Evolutionary conservation across 306 rosid genomes (phyloP), one percentile per base, ranked within the genome.

Genomic region (Dalbergia cultrata): DNA sequence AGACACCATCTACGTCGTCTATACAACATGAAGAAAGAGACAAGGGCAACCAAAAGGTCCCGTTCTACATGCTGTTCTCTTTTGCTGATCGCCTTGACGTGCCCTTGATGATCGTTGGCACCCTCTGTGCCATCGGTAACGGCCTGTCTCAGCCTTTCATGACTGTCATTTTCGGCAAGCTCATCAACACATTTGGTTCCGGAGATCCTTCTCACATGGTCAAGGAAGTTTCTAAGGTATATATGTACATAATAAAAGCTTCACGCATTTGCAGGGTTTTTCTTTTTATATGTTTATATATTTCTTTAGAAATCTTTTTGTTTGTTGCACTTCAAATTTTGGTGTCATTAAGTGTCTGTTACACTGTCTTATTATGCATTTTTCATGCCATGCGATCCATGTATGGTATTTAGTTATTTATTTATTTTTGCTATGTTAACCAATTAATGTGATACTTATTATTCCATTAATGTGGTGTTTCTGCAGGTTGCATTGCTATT

Each of bases 131-230:
- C 6, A 12, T 82, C 8, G 90, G 79, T 1, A 90, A 85, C 21
- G 99, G 99, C 0, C 0, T 87, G 4, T n/a, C 94, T 0, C 92
- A 88, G 64, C 99, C 99, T 50, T 5, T 93, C 62, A 91, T 93
- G 98, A 76, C 96, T 0, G 45, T 93, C 21, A 47, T 95, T 22
- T 77, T 95, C 5, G 98, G 96, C 7, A 72, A 68, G 22, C 82
- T 91, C 37, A 75, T 93, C 77, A 81, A 95, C 69, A 58, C 93
- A 0, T 93, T 93, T 12, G 99, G 93, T 22, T 52, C 84, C 19
- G 43, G 90, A 0, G 64, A 80, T 81, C 81, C 35, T 13, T 80
- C 85, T 0, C 49, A 34, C 0, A 57, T 87, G 31, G 72, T 90
- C 8, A 4, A 79, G 0, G 53, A 76, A 45, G 92, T 93, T 11